Conservation (phyloP, 176 grass and related monocot species). For the Oryza longistaminata region DNA sequence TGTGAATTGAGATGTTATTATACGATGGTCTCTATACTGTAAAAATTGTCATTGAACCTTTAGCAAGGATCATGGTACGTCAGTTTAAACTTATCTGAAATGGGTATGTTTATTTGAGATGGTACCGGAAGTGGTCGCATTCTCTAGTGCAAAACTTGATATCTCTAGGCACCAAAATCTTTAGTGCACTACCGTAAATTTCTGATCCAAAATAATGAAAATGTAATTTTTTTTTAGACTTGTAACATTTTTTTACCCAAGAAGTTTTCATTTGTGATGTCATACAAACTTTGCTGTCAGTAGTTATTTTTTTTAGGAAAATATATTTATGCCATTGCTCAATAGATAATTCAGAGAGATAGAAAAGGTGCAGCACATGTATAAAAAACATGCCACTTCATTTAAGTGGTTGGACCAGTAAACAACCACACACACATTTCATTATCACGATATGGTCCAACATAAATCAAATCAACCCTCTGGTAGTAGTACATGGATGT, state of each 20-base stretch:
- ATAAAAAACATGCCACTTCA: neutral
- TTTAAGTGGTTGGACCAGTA: constrained; percentile 30
- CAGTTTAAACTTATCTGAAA: neutral
- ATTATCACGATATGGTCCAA: neutral
- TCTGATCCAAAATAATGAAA: neutral
- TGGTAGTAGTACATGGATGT: neutral
- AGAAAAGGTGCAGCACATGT: neutral
- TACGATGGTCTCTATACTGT: too few species aligned
- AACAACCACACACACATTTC: neutral
- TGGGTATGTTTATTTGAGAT: neutral
- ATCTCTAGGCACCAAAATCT: too few species aligned
- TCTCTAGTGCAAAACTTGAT: too few species aligned
- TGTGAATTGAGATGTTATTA: too few species aligned
- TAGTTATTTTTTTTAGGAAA: neutral
- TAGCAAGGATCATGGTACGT: neutral
- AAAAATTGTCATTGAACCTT: too few species aligned
- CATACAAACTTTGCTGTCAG: neutral
- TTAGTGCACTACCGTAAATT: too few species aligned
- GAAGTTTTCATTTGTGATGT: neutral
- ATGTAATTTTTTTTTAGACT: too few species aligned
- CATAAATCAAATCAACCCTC: neutral
- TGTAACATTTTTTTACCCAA: neutral
- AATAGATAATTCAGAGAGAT: neutral
- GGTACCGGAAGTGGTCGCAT: too few species aligned
- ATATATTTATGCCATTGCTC: neutral